A percentile compares a stretch with the other conserved stretches of the same genome.
Conservation (phyloP, 495 filamentous ascomycete species). For the Trichoderma parareesei region DNA sequence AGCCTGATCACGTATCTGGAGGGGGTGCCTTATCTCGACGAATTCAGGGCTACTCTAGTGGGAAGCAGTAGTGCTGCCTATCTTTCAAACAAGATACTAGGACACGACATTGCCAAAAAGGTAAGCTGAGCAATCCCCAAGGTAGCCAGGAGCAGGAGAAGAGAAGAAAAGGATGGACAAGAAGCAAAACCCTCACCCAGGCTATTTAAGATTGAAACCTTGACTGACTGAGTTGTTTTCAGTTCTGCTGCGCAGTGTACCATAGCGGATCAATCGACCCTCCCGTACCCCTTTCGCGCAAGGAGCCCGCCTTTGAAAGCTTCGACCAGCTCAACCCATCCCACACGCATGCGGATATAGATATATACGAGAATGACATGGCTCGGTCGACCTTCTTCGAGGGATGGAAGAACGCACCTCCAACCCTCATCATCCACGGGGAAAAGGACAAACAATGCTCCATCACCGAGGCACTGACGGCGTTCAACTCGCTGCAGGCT, state of each 20-base stretch:
- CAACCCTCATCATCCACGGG: constrained; percentile 34
- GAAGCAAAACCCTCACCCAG: neutral
- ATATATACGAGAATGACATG: neutral
- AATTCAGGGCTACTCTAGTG: constrained; percentile 19
- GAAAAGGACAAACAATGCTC: constrained; percentile 67
- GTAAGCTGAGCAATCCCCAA: neutral
- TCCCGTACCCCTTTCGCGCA: constrained; percentile 10
- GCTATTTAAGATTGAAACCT: neutral
- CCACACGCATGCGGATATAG: neutral
- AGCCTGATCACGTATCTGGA: constrained; percentile 22
- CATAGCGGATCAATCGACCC: constrained; percentile 18
- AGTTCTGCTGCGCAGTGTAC: constrained; percentile 25
- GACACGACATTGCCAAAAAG: constrained; percentile 16
- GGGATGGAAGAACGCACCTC: constrained; percentile 48
- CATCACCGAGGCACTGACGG: constrained; percentile 58
- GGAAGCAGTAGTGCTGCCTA: constrained; percentile 23
- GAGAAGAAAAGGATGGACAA: too few relatives aligned
- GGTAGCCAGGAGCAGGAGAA: too few relatives aligned
- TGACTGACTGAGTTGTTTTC: neutral
- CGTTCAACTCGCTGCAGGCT: constrained; percentile 67
- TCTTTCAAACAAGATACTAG: constrained; percentile 25
- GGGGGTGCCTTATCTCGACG: constrained; percentile 21
- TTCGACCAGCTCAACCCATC: constrained; percentile 12
- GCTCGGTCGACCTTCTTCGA: constrained; percentile 21
- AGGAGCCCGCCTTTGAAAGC: constrained; percentile 3